phyloP scores from a whole-genome alignment of 2,329 filamentous ascomycete genomes.

The Apiospora sp. region DNA sequence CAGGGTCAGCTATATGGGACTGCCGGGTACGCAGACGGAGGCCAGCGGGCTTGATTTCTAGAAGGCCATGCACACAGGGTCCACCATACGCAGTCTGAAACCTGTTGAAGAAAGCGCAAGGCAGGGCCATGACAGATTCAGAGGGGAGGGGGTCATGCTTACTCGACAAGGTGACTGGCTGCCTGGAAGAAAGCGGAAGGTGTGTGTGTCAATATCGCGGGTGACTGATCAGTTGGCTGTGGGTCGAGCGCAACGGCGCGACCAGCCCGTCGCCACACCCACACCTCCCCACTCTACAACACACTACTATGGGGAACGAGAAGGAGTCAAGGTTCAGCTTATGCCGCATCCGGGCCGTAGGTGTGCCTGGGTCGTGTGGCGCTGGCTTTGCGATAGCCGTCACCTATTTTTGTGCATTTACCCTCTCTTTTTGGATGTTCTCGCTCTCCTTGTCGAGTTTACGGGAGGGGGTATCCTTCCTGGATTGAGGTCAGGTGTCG shows the following conservation, averaged over 20 bases:
- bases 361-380: conserved; percentile 19
- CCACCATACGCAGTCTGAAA: conserved; percentile 9
- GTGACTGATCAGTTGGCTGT: conserved; percentile 14
- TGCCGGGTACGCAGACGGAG: conserved; percentile 51
- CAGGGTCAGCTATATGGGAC: conserved; percentile 52
- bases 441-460: not conserved
- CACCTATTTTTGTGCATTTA: conserved; percentile 7
- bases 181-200: conserved; percentile 11
- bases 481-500: conserved; percentile 17
- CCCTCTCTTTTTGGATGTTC: conserved; percentile 9
- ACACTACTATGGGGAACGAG: not conserved
- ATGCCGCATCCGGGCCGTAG: not conserved
- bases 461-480: conserved; percentile 4
- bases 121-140: not conserved
- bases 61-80: conserved; percentile 14
- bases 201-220: conserved; percentile 21
- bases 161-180: conserved; percentile 15
- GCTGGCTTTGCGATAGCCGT: conserved; percentile 7
- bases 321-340: not conserved
- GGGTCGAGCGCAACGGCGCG: conserved; percentile 17
- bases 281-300: not conserved
- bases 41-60: conserved; percentile 50
- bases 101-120: conserved; percentile 9
- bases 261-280: conserved; percentile 19
- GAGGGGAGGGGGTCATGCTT: conserved; percentile 16